Evolutionary conservation across 1,284 basidiomycete species (phyloP), one percentile per base, ranked within the genome.

Genomic region (Vanrija pseudolonga): DNA sequence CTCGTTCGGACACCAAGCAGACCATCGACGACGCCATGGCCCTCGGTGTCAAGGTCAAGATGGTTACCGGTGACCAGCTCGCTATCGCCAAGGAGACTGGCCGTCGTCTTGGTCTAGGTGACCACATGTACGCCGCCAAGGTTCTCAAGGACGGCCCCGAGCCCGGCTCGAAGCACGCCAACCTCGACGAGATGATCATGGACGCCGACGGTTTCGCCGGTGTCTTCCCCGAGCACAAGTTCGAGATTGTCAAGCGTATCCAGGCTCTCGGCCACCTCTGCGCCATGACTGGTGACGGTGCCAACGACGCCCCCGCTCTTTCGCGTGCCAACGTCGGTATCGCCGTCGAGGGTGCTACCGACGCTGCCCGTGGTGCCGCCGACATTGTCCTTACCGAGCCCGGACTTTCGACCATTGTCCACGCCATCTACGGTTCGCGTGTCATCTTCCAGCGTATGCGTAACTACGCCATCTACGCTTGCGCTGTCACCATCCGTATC

Each of bases 31-130:
- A 97, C 77, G 94, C 94, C 57, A 82, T 93, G 61, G 87, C 87
- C 58, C 90, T 98, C 74, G 94, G 95, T 80, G 93, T 98, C 66
- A 88, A 88, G 78, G 94, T 98, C 78, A 98, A 98, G 88, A 98
- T 98, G 95, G 93, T 97, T 63, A 98, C 94, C 46, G 94, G 94
- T 85, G 94, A 98, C 78, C 92, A 97, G 82, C 90, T 98, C 72
- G 94, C 95, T 67, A 98, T 98, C 66, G 94, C 94, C 57, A 98
- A 98, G 85, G 95, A 98, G 79, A 98, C 94, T 62, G 94, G 95
- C 67, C 89, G 93, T 79, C 90, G 93, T 82, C 89, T 98, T 55
- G 94, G 94, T 72, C 82, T 90, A 62, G 91, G 91, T 76, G 91
- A 94, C 79, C 90, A 95, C 83, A 95, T 96, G 90, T 95, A 93